A percentile compares a stretch with the other conserved stretches of the same genome.
Evolutionary conservation across 2,329 filamentous ascomycete species (phyloP).

Genomic region (Fusarium secorum): DNA sequence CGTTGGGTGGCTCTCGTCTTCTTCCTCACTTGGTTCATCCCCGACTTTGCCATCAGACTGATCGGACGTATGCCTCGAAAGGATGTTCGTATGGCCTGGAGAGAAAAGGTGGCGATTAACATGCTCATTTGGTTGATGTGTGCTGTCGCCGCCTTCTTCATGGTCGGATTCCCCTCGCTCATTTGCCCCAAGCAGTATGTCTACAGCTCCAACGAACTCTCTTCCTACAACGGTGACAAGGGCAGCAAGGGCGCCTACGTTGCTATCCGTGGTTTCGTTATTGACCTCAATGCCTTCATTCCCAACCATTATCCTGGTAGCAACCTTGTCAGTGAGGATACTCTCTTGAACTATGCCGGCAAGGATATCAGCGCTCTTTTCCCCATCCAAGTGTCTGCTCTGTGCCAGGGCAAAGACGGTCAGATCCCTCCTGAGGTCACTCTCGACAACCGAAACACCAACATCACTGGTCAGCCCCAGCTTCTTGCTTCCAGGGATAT

Average conservation of each 20-base stretch:
- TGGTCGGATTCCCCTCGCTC: slow-evolving; percentile 83
- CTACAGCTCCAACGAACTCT: slow-evolving; percentile 79
- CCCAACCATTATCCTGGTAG: slow-evolving; percentile 76
- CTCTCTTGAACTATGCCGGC: slow-evolving; percentile 82
- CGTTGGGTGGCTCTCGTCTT: slow-evolving; percentile 90
- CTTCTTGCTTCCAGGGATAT: slow-evolving; percentile 63
- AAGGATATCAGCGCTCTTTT: slow-evolving; percentile 88
- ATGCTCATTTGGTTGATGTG: slow-evolving; percentile 94
- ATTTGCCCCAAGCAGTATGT: slow-evolving; percentile 94
- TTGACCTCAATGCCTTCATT: slow-evolving; percentile 76
- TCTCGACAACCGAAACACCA: slow-evolving; percentile 81
- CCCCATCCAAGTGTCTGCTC: slow-evolving; percentile 90
- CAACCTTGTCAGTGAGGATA: slow-evolving; percentile 60
- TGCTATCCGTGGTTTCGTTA: slow-evolving; percentile 88
- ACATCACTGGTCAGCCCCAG: slow-evolving; percentile 72
- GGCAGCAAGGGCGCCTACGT: slow-evolving; percentile 69
- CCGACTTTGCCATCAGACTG: slow-evolving; percentile 80
- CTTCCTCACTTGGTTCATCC: slow-evolving; percentile 84
- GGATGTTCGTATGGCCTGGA: slow-evolving; percentile 91
- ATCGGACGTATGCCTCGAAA: slow-evolving; percentile 89
- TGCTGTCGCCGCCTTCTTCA: slow-evolving; percentile 81
- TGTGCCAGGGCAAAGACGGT: slow-evolving; percentile 81
- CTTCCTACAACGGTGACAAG: slow-evolving; percentile 75
- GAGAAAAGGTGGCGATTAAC: slow-evolving; percentile 98
- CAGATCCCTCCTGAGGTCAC: slow-evolving; percentile 74